A percentile compares a stretch with the other conserved stretches of the same genome.
phyloP scores from a whole-genome alignment of 2,329 filamentous ascomycete species.

The Claviceps sp. region DNA sequence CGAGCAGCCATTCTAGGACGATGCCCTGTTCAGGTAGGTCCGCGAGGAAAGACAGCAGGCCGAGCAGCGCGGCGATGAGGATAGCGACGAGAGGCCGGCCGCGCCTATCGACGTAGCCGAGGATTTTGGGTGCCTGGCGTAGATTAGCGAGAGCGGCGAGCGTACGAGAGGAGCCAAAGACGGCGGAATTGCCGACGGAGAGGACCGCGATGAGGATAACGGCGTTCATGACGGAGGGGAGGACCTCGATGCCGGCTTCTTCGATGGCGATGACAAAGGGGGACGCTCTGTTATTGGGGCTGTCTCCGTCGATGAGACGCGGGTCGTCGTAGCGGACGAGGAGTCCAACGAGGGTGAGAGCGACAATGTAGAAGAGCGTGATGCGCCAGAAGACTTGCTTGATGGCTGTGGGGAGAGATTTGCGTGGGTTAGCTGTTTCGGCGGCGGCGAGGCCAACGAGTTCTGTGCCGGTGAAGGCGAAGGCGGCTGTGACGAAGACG shows the following conservation, averaged over 20 bases:
- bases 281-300: conserved; percentile 60
- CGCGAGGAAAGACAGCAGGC: conserved; percentile 63
- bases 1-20: conserved; percentile 69
- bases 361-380: conserved; percentile 77
- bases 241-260: conserved; percentile 65
- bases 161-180: conserved; percentile 84
- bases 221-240: conserved; percentile 87
- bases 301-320: conserved; percentile 44
- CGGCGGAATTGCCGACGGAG: conserved; percentile 81
- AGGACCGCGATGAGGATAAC: conserved; percentile 85
- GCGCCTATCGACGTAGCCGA: conserved; percentile 70
- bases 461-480: conserved; percentile 64
- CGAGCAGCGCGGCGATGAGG: conserved; percentile 48
- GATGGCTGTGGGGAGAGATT: conserved; percentile 72
- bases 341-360: conserved; percentile 67
- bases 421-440: conserved; percentile 65
- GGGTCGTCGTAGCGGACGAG: conserved; percentile 62
- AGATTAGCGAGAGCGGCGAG: conserved; percentile 83
- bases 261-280: conserved; percentile 90
- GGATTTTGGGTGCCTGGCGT: conserved; percentile 61
- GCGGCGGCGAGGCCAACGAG: conserved; percentile 65
- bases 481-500: conserved; percentile 65
- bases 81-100: conserved; percentile 72
- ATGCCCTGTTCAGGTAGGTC: conserved; percentile 44
- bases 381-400: conserved; percentile 97